These are phyloP conservation scores for Colletotrichum sublineola DNA, from an alignment of 2,329 filamentous ascomycete genomes.

Conservation along the genomic window DNA sequence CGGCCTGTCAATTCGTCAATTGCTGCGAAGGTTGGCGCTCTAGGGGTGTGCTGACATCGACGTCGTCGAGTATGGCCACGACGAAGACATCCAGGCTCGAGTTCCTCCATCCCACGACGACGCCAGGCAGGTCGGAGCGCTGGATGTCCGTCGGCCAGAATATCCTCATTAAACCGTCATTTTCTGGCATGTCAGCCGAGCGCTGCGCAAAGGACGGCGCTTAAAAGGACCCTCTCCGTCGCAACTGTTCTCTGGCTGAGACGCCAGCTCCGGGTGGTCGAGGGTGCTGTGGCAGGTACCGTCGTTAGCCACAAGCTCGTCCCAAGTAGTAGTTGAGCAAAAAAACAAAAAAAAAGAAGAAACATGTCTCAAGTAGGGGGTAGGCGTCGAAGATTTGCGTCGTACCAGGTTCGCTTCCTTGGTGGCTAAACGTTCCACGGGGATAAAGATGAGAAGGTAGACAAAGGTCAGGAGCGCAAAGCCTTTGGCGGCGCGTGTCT, in stretches of 20 bases:
- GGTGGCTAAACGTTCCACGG: slow-evolving; percentile 84
- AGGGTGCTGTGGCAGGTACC: slow-evolving; percentile 74
- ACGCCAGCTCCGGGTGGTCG: slow-evolving; percentile 83
- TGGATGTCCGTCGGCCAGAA: slow-evolving; percentile 96
- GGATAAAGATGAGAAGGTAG: slow-evolving; percentile 87
- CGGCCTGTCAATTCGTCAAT: slow-evolving; percentile 64
- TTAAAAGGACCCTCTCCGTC: slow-evolving; percentile 94
- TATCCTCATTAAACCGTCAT: slow-evolving; percentile 95
- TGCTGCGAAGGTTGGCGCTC: slow-evolving; percentile 14
- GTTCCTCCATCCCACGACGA: slow-evolving; percentile 96
- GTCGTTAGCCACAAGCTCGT: slow-evolving; percentile 46
- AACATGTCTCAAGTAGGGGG: slow-evolving; percentile 32
- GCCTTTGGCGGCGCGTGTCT: slow-evolving; percentile 89
- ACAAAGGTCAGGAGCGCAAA: slow-evolving; percentile 85
- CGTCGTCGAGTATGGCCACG: slow-evolving; percentile 88
- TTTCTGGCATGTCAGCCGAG: slow-evolving; percentile 72
- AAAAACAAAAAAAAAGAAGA: background rate
- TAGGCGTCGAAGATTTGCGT: slow-evolving; percentile 44
- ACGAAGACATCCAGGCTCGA: slow-evolving; percentile 92
- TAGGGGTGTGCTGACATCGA: slow-evolving; percentile 74
- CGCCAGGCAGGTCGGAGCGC: slow-evolving; percentile 79
- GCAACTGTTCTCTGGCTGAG: slow-evolving; percentile 94
- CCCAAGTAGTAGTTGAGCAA: slow-evolving; percentile 38
- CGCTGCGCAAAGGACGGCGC: slow-evolving; percentile 47
- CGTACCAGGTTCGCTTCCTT: slow-evolving; percentile 85